Evolutionary conservation across 1,139 yeast genomes (phyloP), one percentile per base, ranked within the genome.

Genomic region (Saccharomyces hybrid): DNA sequence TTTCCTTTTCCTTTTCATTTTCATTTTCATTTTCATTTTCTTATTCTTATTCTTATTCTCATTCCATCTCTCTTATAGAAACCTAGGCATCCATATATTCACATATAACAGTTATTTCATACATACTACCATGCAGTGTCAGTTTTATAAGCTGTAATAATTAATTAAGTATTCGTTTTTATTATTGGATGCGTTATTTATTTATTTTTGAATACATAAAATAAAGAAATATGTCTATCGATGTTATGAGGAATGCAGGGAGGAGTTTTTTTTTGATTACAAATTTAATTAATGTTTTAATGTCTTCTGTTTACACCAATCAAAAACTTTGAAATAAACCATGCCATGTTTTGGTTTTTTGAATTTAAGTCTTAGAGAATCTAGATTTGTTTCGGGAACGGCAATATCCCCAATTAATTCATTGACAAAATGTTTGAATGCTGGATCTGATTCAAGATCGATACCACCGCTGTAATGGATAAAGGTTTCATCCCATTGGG

Each of bases 391-490:
- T 2, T 68, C 56, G 48, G 72, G 71, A 2, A 56, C 50, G 14
- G 62, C 63, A 47, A 69, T 24, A 68, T 50, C 52, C 7, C 32
- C 31, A 24, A 50, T 29, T 12, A 50, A 11, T 4, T 38, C 44
- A 26, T 31, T 42, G 34, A 50, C 29, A 8, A 42, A 28, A 29
- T 50, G 44, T 12, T 44, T 19, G 19, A 50, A 50, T 14, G 46
- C 47, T 8, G 28, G 19, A 11, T 50, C 29, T 12, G 46, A 52
- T 14, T 55, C 50, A 5, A 65, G 58, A 51, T 61, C 62, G n/a
- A 64, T 55, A 9, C 95, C 96, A 9, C 96, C 96, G 42, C 95
- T 83, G 71, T 89, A 91, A 70, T 88, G 96, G 52, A 83, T 79
- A 61, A 89, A 77, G 64, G 89, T 88, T 12, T 84, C 86, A 67